Evolutionary conservation across 2,329 filamentous ascomycete genomes (phyloP), one percentile per base, ranked within the genome.

Genomic region (Cytospora piceicola): DNA sequence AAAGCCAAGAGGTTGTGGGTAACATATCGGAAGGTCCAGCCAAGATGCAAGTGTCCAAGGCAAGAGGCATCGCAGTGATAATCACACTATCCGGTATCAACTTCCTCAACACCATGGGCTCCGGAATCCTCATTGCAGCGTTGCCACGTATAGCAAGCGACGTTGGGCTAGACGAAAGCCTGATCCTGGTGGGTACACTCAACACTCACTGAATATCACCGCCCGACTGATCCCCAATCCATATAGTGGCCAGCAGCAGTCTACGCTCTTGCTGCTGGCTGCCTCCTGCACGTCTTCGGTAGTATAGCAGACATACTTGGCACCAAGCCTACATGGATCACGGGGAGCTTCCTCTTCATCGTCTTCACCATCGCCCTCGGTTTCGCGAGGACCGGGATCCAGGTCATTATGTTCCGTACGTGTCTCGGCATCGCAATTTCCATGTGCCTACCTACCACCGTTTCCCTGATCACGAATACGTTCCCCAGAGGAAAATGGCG

Each of bases 261-360:
- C 27, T 71, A 71, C 36, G 67, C 68, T n/a, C 66, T 73, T 3
- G 64, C 70, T 5, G 69, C 71, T 8, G 71, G 70, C 6, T 72
- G 70, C 27, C 65, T 68, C 7, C 70, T 80, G 6, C 74, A 79
- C 51, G 71, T 79, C 3, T 75, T 77, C 56, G 77, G 77, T 12
- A 75, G 77, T 0, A 67, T 78, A 0, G 76, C 76, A 5, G 78
- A 80, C 58, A 72, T 78, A 0, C 69, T 79, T 6, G 78, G 78
- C 0, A 70, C 74, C 30, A 75, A 75, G 36, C 66, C 66, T 15
- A 72, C 79, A 60, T 77, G 75, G 70, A 62, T 79, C 12, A 67
- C 70, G 0, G 78, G 77, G 0, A 75, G 74, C 55, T 72, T 73
- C 30, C 69, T 77, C 1, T 76, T 73, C 30, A 71, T 73, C 0